Conservation (phyloP, 2,329 filamentous ascomycete genomes). For the Epichloe uncinata region DNA sequence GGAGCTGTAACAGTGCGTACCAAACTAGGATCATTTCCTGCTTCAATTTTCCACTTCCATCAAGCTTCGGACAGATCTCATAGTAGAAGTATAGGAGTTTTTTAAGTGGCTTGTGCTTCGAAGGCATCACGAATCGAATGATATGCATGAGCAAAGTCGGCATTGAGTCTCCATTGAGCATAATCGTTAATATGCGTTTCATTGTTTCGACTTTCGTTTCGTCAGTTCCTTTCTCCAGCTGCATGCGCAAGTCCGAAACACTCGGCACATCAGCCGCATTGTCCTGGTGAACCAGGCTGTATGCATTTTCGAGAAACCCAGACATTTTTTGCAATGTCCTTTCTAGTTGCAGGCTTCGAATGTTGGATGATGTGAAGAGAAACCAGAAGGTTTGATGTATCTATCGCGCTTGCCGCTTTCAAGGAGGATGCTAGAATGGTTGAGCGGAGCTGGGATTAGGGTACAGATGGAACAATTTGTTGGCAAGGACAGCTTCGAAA, state of each 20-base stretch:
- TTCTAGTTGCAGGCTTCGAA: neutral
- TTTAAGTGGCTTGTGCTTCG: slow-evolving; percentile 90
- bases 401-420: neutral
- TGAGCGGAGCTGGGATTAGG: neutral
- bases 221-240: slow-evolving; percentile 88
- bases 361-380: neutral
- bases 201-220: slow-evolving; percentile 90
- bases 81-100: slow-evolving; percentile 99
- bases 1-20: slow-evolving; percentile 30
- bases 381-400: neutral
- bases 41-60: slow-evolving; percentile 85
- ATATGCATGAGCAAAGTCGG: slow-evolving; percentile 96
- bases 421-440: neutral
- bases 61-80: slow-evolving; percentile 94
- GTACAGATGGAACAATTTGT: neutral
- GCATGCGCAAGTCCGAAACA: slow-evolving; percentile 79
- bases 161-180: slow-evolving; percentile 97
- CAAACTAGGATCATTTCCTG: slow-evolving; percentile 99
- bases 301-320: slow-evolving; percentile 85
- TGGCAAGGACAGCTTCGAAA: neutral
- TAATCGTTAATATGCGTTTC: slow-evolving; percentile 91
- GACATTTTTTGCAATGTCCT: slow-evolving; percentile 48
- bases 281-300: slow-evolving; percentile 96
- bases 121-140: slow-evolving; percentile 99
- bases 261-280: slow-evolving; percentile 87